phyloP scores from a whole-genome alignment of 331 rosid genomes.

The Malus hybrid region DNA sequence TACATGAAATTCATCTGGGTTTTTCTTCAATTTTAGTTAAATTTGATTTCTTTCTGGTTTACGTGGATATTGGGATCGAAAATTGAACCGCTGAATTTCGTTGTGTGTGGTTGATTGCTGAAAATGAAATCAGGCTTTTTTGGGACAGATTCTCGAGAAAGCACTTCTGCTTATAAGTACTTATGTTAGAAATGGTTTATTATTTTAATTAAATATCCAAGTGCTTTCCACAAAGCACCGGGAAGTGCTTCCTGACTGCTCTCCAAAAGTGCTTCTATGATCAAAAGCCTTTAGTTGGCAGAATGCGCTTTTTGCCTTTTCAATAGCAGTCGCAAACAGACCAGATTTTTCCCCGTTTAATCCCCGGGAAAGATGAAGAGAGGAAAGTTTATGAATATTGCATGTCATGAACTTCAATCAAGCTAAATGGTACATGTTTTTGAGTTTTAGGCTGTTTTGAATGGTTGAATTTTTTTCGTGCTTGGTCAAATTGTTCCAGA shows the following conservation, averaged over 20 bases:
- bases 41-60: not conserved
- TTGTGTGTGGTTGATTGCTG: not conserved
- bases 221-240: too few relatives aligned
- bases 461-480: not conserved
- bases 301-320: too few relatives aligned
- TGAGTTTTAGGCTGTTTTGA: not conserved
- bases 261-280: not conserved
- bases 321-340: too few relatives aligned
- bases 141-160: too few relatives aligned
- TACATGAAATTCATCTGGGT: not conserved
- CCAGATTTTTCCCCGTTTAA: too few relatives aligned
- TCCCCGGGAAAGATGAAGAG: not conserved
- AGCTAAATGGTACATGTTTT: not conserved
- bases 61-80: not conserved
- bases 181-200: not conserved
- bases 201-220: too few relatives aligned
- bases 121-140: not conserved
- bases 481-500: conserved; percentile 37
- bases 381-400: not conserved
- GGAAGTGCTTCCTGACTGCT: not conserved
- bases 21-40: not conserved
- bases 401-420: not conserved
- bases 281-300: not conserved
- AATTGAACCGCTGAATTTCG: not conserved
- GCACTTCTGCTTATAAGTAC: too few relatives aligned